Evolutionary conservation across 2,329 filamentous ascomycete genomes (phyloP).

Genomic region (Cladosporium sp.): DNA sequence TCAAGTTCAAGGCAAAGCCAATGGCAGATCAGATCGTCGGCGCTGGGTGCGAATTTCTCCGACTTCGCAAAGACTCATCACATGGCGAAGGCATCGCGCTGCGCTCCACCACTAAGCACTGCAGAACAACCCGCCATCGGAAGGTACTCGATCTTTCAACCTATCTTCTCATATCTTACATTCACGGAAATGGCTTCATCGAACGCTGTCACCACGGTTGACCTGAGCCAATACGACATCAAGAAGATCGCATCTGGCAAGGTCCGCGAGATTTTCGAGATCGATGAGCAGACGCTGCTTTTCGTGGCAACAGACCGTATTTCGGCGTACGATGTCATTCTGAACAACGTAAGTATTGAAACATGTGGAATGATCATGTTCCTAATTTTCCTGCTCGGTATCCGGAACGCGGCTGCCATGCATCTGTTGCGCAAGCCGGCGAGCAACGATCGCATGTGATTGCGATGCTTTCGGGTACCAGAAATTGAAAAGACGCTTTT

Average conservation of each 20-base stretch:
- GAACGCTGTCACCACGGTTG: slow-evolving; percentile 12
- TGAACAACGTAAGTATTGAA: slow-evolving; percentile 58
- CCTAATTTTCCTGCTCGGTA: too few relatives aligned
- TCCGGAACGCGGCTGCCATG: too few relatives aligned
- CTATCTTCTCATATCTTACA: background rate
- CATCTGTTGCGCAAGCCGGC: too few relatives aligned
- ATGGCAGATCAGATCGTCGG: background rate
- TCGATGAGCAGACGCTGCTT: slow-evolving; percentile 65
- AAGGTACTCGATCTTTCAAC: background rate
- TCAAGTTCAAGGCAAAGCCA: too few relatives aligned
- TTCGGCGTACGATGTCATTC: slow-evolving; percentile 89
- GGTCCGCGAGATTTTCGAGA: slow-evolving; percentile 72
- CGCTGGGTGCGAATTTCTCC: slow-evolving; percentile 5
- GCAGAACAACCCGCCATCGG: background rate
- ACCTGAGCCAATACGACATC: slow-evolving; percentile 28
- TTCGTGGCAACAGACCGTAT: slow-evolving; percentile 87
- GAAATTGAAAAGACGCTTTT: background rate
- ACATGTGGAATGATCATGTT: too few relatives aligned
- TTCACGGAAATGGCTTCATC: slow-evolving; percentile 2
- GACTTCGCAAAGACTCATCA: slow-evolving; percentile 12
- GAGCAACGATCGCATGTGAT: too few relatives aligned
- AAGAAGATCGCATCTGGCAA: slow-evolving; percentile 58
- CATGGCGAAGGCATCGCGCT: background rate
- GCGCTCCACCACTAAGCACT: background rate
- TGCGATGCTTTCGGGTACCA: too few relatives aligned